Percentiles rank a stretch among this genome's conserved stretches.
Conservation (phyloP, 768 basidiomycete genomes). For the Porphyrellus cyaneotinctus region DNA sequence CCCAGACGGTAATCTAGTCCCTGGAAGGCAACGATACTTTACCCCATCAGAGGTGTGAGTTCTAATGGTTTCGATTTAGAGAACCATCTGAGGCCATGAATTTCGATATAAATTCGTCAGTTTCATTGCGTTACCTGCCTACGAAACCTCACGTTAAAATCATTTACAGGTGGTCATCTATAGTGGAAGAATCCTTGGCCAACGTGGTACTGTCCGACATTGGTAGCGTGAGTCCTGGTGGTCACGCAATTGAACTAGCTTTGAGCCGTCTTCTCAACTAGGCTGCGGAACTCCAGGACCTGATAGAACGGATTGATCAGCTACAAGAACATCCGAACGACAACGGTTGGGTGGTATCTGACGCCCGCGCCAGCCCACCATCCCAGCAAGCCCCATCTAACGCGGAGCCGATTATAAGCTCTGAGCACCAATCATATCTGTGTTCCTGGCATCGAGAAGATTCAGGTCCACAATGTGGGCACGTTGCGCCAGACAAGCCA, state of each 20-base stretch:
- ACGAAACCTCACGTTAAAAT: background rate
- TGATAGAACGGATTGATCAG: background rate
- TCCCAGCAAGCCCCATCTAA: background rate
- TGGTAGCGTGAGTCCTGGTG: background rate
- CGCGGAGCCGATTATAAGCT: background rate
- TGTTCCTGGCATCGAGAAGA: constrained; percentile 14
- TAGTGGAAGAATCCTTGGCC: background rate
- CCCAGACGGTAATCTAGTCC: background rate
- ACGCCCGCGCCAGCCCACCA: background rate
- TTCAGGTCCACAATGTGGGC: background rate
- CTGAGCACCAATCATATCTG: background rate
- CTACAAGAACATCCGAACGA: background rate
- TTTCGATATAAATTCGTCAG: constrained; percentile 4
- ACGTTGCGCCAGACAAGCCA: background rate
- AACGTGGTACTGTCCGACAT: background rate
- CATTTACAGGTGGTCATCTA: constrained; percentile 1
- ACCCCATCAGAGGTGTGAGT: background rate
- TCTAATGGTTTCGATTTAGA: background rate
- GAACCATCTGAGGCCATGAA: background rate
- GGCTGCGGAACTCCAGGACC: background rate
- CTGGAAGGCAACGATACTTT: background rate
- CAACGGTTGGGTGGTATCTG: no score
- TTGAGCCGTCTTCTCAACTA: background rate
- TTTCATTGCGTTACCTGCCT: background rate
- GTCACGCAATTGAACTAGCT: background rate